Conservation (phyloP, 805 yeast genomes). For the Zygoascus tannicola region DNA sequence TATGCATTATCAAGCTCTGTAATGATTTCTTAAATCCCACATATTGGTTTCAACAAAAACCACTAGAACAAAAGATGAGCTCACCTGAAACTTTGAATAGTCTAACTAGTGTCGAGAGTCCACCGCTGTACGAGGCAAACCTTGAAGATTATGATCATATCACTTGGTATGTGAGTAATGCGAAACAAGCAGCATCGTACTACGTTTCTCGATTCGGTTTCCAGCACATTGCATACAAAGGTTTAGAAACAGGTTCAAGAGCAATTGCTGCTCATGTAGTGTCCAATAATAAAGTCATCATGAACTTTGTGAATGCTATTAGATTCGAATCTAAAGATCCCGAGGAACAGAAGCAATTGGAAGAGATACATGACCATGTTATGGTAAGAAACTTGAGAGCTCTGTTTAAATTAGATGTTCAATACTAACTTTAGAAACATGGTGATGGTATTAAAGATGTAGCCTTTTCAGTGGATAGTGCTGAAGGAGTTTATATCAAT, state of each 20-base stretch:
- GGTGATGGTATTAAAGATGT: conserved; percentile 81
- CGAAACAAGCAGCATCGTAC: conserved; percentile 50
- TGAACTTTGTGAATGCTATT: conserved; percentile 39
- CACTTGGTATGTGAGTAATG: conserved; percentile 66
- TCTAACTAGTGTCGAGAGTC: background rate
- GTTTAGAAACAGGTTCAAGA: conserved; percentile 60
- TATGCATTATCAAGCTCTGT: too few relatives aligned
- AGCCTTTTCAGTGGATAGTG: conserved; percentile 51
- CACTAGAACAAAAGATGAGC: too few relatives aligned
- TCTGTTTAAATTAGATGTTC: too few relatives aligned
- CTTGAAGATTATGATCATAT: conserved; percentile 49
- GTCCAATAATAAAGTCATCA: conserved; percentile 41
- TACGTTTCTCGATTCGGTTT: conserved; percentile 56
- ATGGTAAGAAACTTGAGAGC: conserved; percentile 8
- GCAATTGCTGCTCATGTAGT: conserved; percentile 52
- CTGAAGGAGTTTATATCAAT: conserved; percentile 34
- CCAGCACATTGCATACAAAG: conserved; percentile 48
- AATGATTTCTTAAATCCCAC: too few relatives aligned
- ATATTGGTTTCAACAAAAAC: too few relatives aligned
- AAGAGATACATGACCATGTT: conserved; percentile 39
- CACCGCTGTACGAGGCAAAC: background rate
- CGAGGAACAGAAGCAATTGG: conserved; percentile 21
- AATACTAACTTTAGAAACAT: conserved; percentile 35
- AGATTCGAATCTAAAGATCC: conserved; percentile 22
- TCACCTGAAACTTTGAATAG: background rate